Evolutionary conservation across 129 eudicot genomes (phyloP).

Genomic region (Flaveria sonorensis): DNA sequence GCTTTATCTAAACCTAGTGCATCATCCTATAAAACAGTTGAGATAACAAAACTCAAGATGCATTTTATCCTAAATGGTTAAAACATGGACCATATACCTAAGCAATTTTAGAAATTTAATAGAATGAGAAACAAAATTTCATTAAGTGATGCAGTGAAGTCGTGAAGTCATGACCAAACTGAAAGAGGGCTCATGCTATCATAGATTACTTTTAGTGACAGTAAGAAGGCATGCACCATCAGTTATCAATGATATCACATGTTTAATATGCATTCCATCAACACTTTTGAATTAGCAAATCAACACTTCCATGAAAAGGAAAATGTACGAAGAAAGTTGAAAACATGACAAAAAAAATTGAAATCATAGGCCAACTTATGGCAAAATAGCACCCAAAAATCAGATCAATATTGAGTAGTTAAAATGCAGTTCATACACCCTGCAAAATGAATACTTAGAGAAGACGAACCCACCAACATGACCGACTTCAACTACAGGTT

Average conservation of each 20-base stretch:
- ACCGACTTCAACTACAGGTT: constrained; percentile 48
- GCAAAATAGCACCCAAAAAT: neutral
- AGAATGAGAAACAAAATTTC: neutral
- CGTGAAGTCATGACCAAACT: neutral
- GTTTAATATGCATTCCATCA: neutral
- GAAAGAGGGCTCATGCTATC: neutral
- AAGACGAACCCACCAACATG: constrained; percentile 76
- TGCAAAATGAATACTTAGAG: neutral
- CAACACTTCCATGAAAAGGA: neutral
- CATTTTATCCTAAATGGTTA: neutral
- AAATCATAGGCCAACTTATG: neutral
- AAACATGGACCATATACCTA: neutral
- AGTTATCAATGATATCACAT: neutral
- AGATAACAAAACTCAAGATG: constrained; percentile 44
- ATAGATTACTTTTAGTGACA: neutral
- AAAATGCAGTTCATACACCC: neutral
- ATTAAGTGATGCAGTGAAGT: neutral
- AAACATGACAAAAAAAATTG: constrained; percentile 40
- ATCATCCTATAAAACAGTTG: constrained; percentile 10
- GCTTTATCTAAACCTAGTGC: neutral
- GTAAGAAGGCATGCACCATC: neutral
- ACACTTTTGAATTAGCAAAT: neutral
- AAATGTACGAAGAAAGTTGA: neutral
- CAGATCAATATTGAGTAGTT: neutral
- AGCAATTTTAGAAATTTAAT: neutral